phyloP scores from a whole-genome alignment of 106 monocot species.

The Ottelia alismoides region DNA sequence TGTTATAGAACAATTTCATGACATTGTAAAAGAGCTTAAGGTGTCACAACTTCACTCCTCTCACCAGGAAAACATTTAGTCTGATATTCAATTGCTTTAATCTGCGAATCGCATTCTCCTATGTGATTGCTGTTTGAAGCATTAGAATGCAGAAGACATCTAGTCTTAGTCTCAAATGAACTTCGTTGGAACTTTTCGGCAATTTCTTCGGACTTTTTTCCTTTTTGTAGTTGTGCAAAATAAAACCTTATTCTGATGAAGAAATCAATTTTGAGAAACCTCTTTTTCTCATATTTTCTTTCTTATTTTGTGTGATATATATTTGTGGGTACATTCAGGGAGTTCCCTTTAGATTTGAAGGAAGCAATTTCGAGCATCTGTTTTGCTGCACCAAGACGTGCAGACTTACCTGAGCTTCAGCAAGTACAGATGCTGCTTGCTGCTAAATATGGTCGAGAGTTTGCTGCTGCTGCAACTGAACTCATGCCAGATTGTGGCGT shows the following conservation, averaged over 20 bases:
- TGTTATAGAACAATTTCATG: no score
- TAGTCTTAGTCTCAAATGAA: background rate
- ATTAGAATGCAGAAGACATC: no score
- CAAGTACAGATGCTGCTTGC: constrained; percentile 88
- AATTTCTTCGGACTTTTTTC: background rate
- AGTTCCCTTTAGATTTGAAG: constrained; percentile 96
- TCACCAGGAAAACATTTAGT: no score
- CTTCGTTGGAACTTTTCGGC: background rate
- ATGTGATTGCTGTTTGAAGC: no score
- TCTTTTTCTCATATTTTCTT: background rate
- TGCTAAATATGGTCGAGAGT: constrained; percentile 87
- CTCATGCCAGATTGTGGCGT: constrained; percentile 92
- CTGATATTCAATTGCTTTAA: no score
- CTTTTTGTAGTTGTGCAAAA: background rate
- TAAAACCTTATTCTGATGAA: background rate
- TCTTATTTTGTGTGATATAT: background rate
- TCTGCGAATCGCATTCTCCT: no score
- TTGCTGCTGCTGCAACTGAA: constrained; percentile 73
- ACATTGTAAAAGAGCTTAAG: no score
- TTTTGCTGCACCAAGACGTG: constrained; percentile 93
- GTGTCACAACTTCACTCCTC: no score
- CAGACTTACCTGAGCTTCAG: constrained; percentile 90
- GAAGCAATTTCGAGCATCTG: constrained; percentile 99
- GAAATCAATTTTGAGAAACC: background rate
- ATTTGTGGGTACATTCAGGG: constrained; percentile 27